Percentiles rank a stretch among this genome's conserved stretches.
phyloP scores from a whole-genome alignment of 768 basidiomycete species.

The Rhizopogon vulgaris region DNA sequence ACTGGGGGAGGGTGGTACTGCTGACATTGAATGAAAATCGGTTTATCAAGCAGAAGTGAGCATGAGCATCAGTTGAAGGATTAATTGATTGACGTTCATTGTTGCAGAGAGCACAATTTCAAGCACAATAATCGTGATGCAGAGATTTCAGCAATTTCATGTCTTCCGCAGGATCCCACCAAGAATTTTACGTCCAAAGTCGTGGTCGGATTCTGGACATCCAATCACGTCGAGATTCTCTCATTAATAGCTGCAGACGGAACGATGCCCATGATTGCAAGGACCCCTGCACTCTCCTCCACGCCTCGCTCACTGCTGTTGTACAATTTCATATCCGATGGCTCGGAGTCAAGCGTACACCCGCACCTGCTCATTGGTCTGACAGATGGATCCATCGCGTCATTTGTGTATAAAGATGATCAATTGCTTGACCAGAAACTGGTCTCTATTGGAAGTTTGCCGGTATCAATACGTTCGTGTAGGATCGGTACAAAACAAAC shows the following conservation, averaged over 20 bases:
- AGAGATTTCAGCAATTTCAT: slow-evolving; percentile 71
- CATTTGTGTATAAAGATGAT: slow-evolving; percentile 41
- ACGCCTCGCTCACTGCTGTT: slow-evolving; percentile 41
- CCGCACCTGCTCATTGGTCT: slow-evolving; percentile 69
- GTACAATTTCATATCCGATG: slow-evolving; percentile 51
- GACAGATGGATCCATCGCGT: slow-evolving; percentile 65
- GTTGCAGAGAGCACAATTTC: slow-evolving; percentile 14
- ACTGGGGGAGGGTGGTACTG: slow-evolving; percentile 43
- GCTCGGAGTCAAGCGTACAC: slow-evolving; percentile 32
- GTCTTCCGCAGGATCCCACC: slow-evolving; percentile 45
- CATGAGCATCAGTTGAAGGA: not conserved
- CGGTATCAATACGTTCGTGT: slow-evolving; percentile 56
- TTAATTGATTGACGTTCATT: not conserved
- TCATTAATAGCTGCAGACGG: slow-evolving; percentile 17
- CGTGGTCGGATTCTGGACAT: slow-evolving; percentile 74
- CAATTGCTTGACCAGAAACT: slow-evolving; percentile 45
- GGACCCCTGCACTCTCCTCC: slow-evolving; percentile 31
- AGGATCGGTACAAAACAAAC: slow-evolving; percentile 44
- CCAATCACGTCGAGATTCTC: slow-evolving; percentile 57
- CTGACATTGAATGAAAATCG: slow-evolving; percentile 42
- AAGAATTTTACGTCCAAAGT: slow-evolving; percentile 43
- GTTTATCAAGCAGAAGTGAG: slow-evolving; percentile 21
- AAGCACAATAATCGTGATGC: slow-evolving; percentile 14
- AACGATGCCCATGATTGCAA: slow-evolving; percentile 18
- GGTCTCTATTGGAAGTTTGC: slow-evolving; percentile 58